Evolutionary conservation across 805 yeast species (phyloP).

Genomic region (Candida silvatica): DNA sequence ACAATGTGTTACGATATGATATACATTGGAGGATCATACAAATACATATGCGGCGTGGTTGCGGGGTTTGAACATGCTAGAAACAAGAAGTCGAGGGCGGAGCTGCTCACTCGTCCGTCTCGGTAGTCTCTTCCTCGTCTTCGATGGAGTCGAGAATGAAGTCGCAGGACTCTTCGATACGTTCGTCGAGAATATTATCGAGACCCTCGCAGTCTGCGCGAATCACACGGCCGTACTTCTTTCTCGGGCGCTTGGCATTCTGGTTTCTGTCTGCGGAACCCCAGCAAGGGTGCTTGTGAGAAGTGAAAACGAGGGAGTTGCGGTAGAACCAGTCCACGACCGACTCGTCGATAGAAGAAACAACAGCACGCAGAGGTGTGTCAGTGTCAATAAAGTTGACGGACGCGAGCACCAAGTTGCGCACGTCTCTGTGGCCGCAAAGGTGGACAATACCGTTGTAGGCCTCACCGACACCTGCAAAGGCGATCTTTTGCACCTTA

Average conservation of each 20-base stretch:
- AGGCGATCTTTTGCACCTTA: constrained; percentile 58
- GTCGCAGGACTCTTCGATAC: constrained; percentile 80
- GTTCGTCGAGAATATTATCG: constrained; percentile 68
- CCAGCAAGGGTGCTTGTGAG: constrained; percentile 76
- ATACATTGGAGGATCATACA: no score
- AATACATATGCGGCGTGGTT: no score
- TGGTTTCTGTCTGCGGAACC: constrained; percentile 22
- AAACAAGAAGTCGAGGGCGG: no score
- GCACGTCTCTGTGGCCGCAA: constrained; percentile 72
- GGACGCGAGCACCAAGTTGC: constrained; percentile 57
- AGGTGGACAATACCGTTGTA: constrained; percentile 81
- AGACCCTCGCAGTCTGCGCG: constrained; percentile 66
- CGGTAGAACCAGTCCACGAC: constrained; percentile 88
- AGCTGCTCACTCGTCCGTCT: constrained; percentile 13
- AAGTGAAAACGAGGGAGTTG: constrained; percentile 76
- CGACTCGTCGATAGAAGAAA: constrained; percentile 83
- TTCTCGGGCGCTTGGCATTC: constrained; percentile 62
- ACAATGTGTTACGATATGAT: no score
- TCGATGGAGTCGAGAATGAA: constrained; percentile 75
- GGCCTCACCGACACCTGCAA: constrained; percentile 87
- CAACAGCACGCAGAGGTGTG: constrained; percentile 64
- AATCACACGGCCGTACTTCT: constrained; percentile 85
- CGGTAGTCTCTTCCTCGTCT: constrained; percentile 43
- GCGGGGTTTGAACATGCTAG: no score
- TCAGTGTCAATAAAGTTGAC: constrained; percentile 61